Base-by-base conservation (phyloP, 2,329 filamentous ascomycete species). In the Talaromyces albobiverticillius region DNA sequence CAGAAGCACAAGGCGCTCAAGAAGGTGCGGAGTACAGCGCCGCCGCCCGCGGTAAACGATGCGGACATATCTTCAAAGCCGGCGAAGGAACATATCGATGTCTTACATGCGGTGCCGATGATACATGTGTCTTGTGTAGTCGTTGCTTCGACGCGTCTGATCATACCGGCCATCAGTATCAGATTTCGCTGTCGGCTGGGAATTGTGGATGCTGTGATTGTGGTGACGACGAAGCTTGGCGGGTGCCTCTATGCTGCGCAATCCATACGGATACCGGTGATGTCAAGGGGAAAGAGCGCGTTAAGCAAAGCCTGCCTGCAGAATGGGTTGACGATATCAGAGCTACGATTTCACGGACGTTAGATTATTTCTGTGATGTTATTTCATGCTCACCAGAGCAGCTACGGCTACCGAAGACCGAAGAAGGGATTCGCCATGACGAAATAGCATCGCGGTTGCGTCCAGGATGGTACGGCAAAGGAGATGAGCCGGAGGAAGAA, bases 171-270 rank as follows among this genome's bases (percentile, higher is more conserved):
- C 94, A 99, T 72, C 89, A 90, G 76, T 92, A 97, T 53, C 87
- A 89, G 64, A 90, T 99, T 55, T 88, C 82, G 55, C 85, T 96
- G 45, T 95, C 91, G 1, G 84, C 88, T 2, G 93, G 93, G 6
- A 96, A 96, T 67, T 94, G 88, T 66, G 93, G 93, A 42, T 97
- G 95, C 75, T 99, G 94, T 72, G 94, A 99, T 72, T 99, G 94
- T 68, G 94, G 94, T 56, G 94, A 99, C 67, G 84, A 88, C 18
- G 95, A 99, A 72, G 95, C 94, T 10, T 99, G 95, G 93, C 85
- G 85, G 67, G 79, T 85, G 46, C 91, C 92, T 41, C 81, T 97
- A 60, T 72, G 71, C 68, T 99, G 94, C 76, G 93, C 91, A 32
- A 97, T 99, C 65, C 94, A 99, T 69, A 93, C 90, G 40, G 80